A percentile compares a stretch with the other conserved stretches of the same genome.
Evolutionary conservation across 495 filamentous ascomycete species (phyloP).

Genomic region (Hypoxylon intermedium): DNA sequence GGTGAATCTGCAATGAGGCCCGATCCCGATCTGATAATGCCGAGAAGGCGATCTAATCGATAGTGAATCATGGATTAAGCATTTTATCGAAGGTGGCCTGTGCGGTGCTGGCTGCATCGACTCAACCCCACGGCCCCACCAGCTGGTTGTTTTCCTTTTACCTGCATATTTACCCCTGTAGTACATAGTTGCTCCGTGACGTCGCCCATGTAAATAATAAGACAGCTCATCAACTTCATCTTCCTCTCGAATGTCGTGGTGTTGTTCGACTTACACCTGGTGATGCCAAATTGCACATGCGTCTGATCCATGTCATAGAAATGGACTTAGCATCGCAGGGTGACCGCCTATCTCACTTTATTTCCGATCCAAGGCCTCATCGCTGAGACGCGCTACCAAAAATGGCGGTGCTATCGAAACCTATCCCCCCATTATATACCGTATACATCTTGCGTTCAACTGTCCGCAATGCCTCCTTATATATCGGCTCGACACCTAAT

Average conservation of each 20-base stretch:
- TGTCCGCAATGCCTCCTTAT: conserved; percentile 66
- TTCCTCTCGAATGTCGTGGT: neutral
- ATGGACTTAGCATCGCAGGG: conserved; percentile 11
- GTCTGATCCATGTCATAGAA: conserved; percentile 3
- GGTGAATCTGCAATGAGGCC: too few species aligned
- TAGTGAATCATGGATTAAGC: too few species aligned
- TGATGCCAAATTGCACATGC: neutral
- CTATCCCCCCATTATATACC: conserved; percentile 63
- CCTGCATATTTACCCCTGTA: too few species aligned
- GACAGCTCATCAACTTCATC: too few species aligned
- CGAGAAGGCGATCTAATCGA: too few species aligned
- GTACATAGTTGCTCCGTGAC: conserved; percentile 7
- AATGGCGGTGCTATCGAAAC: conserved; percentile 52
- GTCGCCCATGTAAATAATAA: conserved; percentile 8
- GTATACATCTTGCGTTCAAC: conserved; percentile 89
- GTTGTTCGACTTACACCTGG: neutral
- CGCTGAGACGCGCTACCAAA: conserved; percentile 17
- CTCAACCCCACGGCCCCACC: neutral
- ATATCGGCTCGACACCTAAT: conserved; percentile 92
- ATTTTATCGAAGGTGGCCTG: neutral
- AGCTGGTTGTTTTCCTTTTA: neutral
- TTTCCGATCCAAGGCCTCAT: conserved; percentile 7
- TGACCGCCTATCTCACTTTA: neutral
- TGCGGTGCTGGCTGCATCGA: neutral
- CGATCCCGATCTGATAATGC: too few species aligned